phyloP scores from a whole-genome alignment of 1,284 basidiomycete species.

The Fomitopsis pinicola region DNA sequence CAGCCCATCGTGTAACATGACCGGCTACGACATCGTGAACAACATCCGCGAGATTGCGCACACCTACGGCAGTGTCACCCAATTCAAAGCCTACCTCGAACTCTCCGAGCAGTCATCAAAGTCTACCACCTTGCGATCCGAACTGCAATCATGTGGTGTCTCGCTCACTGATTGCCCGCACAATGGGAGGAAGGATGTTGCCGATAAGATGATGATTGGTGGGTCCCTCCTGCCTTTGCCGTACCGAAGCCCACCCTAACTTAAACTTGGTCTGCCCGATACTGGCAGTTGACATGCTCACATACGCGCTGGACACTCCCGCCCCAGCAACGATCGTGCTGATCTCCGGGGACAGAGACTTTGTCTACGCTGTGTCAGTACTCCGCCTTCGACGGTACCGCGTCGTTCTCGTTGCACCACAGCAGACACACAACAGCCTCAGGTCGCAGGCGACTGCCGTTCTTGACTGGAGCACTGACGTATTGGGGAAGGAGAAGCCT shows the following conservation, averaged over 20 bases:
- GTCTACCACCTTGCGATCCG: slow-evolving; percentile 40
- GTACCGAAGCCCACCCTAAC: slow-evolving; percentile 11
- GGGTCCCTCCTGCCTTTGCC: slow-evolving; percentile 34
- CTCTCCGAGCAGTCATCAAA: slow-evolving; percentile 30
- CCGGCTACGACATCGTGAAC: slow-evolving; percentile 37
- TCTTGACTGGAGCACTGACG: slow-evolving; percentile 47
- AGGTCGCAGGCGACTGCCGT: slow-evolving; percentile 50
- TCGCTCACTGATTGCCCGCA: slow-evolving; percentile 41
- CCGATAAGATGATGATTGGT: slow-evolving; percentile 40
- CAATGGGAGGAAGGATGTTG: slow-evolving; percentile 38
- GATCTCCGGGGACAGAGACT: slow-evolving; percentile 56
- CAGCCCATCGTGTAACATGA: slow-evolving; percentile 36
- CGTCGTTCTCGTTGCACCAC: slow-evolving; percentile 45
- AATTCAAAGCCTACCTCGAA: slow-evolving; percentile 50
- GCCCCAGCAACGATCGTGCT: slow-evolving; percentile 47
- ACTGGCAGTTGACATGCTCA: slow-evolving; percentile 52
- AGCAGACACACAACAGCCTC: slow-evolving; percentile 34
- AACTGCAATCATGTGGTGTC: slow-evolving; percentile 36
- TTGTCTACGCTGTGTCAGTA: slow-evolving; percentile 51
- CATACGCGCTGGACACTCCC: slow-evolving; percentile 53
- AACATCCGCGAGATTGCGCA: slow-evolving; percentile 27
- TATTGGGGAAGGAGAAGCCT: slow-evolving; percentile 24
- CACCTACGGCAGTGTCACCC: slow-evolving; percentile 23
- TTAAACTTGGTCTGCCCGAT: not conserved
- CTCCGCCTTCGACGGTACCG: slow-evolving; percentile 47